phyloP scores from a whole-genome alignment of 257 asterid genomes.

The Oldenlandia corymbosa region DNA sequence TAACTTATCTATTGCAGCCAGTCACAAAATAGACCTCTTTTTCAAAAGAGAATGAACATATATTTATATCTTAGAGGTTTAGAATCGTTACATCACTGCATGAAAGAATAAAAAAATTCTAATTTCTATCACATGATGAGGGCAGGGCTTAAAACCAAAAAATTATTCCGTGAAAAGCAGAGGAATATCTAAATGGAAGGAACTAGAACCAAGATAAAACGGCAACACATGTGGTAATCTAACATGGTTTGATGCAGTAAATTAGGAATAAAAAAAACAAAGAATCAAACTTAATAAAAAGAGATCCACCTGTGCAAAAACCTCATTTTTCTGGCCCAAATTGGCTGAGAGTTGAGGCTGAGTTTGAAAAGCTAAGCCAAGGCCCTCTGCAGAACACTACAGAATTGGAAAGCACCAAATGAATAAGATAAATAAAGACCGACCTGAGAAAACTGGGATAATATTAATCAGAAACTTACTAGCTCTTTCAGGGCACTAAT shows the following conservation, averaged over 20 bases:
- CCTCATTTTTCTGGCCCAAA: constrained; percentile 69
- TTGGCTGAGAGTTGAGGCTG: constrained; percentile 72
- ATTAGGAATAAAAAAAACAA: neutral
- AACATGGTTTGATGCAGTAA: neutral
- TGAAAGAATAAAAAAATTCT: too few relatives aligned
- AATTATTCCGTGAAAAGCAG: too few relatives aligned
- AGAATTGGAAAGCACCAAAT: constrained; percentile 25
- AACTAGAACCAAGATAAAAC: too few relatives aligned
- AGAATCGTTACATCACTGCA: too few relatives aligned
- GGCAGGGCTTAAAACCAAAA: too few relatives aligned
- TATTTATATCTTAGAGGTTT: too few relatives aligned
- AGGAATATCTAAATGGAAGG: too few relatives aligned
- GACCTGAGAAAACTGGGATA: neutral
- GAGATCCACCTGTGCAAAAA: constrained; percentile 62
- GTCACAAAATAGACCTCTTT: too few relatives aligned
- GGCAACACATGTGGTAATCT: too few relatives aligned
- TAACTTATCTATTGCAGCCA: too few relatives aligned
- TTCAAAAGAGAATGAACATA: too few relatives aligned
- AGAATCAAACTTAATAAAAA: neutral
- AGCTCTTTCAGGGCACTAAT: constrained; percentile 69
- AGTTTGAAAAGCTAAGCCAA: constrained; percentile 62
- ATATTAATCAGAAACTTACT: constrained; percentile 38
- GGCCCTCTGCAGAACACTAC: constrained; percentile 77
- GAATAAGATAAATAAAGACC: constrained; percentile 8
- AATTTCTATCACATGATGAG: too few relatives aligned